Percentiles rank a stretch among this genome's conserved stretches.
Conservation (phyloP, 2,329 filamentous ascomycete species). For the Huntiella omanensis region DNA sequence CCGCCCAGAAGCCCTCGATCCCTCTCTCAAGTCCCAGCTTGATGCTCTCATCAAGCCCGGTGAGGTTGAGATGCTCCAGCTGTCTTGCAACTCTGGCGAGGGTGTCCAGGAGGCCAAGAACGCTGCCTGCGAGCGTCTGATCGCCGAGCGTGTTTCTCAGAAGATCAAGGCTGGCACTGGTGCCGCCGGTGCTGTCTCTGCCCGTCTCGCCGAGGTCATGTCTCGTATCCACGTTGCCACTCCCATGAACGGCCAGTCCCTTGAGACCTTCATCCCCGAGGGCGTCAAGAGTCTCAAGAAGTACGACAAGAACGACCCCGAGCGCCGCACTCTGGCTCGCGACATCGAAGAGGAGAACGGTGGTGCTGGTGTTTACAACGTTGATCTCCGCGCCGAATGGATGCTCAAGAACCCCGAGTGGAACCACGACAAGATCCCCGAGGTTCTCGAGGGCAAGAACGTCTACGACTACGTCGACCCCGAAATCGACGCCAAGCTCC, state of each 20-base stretch:
- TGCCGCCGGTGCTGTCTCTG: constrained; percentile 54
- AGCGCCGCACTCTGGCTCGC: constrained; percentile 59
- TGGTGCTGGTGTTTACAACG: constrained; percentile 87
- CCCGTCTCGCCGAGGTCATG: constrained; percentile 75
- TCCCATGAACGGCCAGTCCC: constrained; percentile 60
- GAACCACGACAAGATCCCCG: constrained; percentile 92
- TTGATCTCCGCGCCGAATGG: constrained; percentile 81
- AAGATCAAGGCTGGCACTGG: constrained; percentile 87
- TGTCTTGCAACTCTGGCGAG: constrained; percentile 89
- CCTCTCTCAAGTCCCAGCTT: constrained; percentile 58
- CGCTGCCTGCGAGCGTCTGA: constrained; percentile 75
- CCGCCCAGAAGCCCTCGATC: constrained; percentile 69
- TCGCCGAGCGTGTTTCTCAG: constrained; percentile 83
- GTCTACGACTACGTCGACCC: constrained; percentile 95
- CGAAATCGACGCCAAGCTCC: constrained; percentile 85
- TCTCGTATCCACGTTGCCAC: constrained; percentile 93
- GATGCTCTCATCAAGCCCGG: constrained; percentile 65
- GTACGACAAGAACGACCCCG: constrained; percentile 79
- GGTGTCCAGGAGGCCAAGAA: constrained; percentile 93
- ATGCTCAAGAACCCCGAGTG: constrained; percentile 73
- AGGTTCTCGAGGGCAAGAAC: constrained; percentile 89
- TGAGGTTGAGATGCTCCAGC: constrained; percentile 80
- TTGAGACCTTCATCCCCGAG: constrained; percentile 78
- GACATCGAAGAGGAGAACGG: constrained; percentile 86
- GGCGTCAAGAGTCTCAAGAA: constrained; percentile 64